These are phyloP conservation scores for Ogataea ramenticola DNA, from an alignment of 805 yeast genomes.

Conservation along the genomic window DNA sequence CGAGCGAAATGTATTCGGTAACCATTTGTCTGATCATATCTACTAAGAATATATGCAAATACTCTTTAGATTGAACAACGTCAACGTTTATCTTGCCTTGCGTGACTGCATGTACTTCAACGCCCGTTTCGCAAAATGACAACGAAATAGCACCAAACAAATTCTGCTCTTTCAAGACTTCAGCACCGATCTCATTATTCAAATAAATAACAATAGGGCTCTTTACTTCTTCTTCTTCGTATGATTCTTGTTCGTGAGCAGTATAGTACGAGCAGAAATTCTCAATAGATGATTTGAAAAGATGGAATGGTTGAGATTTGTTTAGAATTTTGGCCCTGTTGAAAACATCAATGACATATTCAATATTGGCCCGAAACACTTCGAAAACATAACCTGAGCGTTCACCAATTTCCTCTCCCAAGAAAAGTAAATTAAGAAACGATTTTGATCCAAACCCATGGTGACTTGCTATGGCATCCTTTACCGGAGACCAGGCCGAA, in stretches of 20 bases:
- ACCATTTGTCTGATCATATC: slow-evolving; percentile 31
- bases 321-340: slow-evolving; percentile 66
- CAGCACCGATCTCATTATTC: slow-evolving; percentile 40
- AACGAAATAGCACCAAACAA: slow-evolving; percentile 18
- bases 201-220: slow-evolving; percentile 63
- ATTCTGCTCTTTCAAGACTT: slow-evolving; percentile 26
- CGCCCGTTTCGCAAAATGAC: slow-evolving; percentile 11
- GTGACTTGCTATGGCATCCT: slow-evolving; percentile 44
- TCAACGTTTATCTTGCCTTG: slow-evolving; percentile 13
- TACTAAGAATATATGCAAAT: slow-evolving; percentile 29
- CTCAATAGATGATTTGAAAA: slow-evolving; percentile 43
- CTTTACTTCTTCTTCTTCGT: slow-evolving; percentile 45
- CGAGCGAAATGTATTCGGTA: slow-evolving; percentile 26
- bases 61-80: slow-evolving; percentile 21
- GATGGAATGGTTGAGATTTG: slow-evolving; percentile 80
- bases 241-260: slow-evolving; percentile 56
- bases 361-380: slow-evolving; percentile 18
- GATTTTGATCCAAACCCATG: slow-evolving; percentile 25
- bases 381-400: slow-evolving; percentile 16
- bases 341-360: slow-evolving; percentile 45
- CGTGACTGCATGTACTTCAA: slow-evolving; percentile 22
- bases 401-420: slow-evolving; percentile 12
- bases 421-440: slow-evolving; percentile 18
- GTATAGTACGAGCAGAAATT: slow-evolving; percentile 46
- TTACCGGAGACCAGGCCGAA: slow-evolving; percentile 56